A percentile compares a stretch with the other conserved stretches of the same genome.
These are phyloP conservation scores for Perkinsus marinus DNA, from an alignment of 169 alveolate genomes.

Conservation along the genomic window DNA sequence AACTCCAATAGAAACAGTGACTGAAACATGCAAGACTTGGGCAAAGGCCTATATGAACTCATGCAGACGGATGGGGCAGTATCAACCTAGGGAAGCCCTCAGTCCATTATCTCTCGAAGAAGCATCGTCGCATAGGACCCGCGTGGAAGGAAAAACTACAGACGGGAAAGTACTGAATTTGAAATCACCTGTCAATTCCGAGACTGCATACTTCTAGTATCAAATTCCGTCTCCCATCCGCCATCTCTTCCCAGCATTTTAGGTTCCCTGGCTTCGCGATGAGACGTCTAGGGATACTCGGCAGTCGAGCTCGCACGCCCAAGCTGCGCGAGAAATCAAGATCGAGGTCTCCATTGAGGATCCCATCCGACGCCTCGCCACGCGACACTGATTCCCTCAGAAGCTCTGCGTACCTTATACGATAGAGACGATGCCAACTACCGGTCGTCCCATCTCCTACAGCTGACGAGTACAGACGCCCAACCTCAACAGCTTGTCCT, in stretches of 20 bases:
- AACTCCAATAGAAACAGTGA: not conserved
- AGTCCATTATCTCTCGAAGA: not conserved
- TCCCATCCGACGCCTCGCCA: not conserved
- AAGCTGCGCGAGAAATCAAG: not conserved
- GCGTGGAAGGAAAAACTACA: not conserved
- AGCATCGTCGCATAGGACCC: not conserved
- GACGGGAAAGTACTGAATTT: not conserved
- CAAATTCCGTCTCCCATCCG: not conserved
- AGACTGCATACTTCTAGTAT: not conserved
- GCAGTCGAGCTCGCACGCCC: not conserved
- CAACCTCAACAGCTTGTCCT: not conserved
- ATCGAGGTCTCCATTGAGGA: not conserved
- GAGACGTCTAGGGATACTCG: not conserved
- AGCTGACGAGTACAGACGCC: not conserved
- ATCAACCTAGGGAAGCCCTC: not conserved
- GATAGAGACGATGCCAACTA: not conserved
- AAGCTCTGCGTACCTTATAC: not conserved
- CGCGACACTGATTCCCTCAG: not conserved
- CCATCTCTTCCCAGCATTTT: not conserved
- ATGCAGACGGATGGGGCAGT: not conserved
- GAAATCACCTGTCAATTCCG: not conserved
- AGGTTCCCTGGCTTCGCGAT: not conserved
- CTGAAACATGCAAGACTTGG: not conserved
- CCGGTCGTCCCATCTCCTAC: not conserved
- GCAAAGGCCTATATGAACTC: too few relatives aligned